These are phyloP conservation scores for Gynostemma pentaphyllum DNA, from an alignment of 306 rosid species.

Conservation along the genomic window DNA sequence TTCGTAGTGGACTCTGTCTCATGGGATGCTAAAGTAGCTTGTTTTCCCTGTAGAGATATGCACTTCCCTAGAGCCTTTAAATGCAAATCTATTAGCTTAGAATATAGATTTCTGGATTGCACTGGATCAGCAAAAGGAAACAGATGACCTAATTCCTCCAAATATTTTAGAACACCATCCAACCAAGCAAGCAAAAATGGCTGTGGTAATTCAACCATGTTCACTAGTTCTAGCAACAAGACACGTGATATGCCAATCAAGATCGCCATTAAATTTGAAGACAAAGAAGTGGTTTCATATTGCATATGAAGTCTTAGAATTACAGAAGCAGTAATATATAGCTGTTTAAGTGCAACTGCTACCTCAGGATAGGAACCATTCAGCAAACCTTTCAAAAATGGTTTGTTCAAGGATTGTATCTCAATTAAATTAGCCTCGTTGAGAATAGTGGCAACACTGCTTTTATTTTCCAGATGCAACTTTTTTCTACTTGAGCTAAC, in stretches of 20 bases:
- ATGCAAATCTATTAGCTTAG: slow-evolving; percentile 46
- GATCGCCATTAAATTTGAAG: slow-evolving; percentile 34
- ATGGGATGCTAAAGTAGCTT: slow-evolving; percentile 58
- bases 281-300: slow-evolving; percentile 25
- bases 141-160: slow-evolving; percentile 58
- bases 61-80: slow-evolving; percentile 68
- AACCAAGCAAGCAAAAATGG: slow-evolving; percentile 57
- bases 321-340: slow-evolving; percentile 53
- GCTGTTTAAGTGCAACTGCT: slow-evolving; percentile 59
- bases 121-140: slow-evolving; percentile 52
- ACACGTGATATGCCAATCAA: slow-evolving; percentile 42
- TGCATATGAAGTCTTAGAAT: slow-evolving; percentile 55
- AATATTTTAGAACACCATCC: slow-evolving; percentile 63
- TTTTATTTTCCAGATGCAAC: slow-evolving; percentile 20
- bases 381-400: slow-evolving; percentile 47
- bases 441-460: slow-evolving; percentile 33
- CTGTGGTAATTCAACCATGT: slow-evolving; percentile 47
- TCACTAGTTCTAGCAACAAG: slow-evolving; percentile 49
- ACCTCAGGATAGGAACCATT: slow-evolving; percentile 49
- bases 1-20: slow-evolving; percentile 56
- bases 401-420: slow-evolving; percentile 33
- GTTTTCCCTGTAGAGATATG: slow-evolving; percentile 69
- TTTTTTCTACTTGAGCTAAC: slow-evolving; percentile 18
- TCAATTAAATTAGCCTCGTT: slow-evolving; percentile 34
- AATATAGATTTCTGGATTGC: slow-evolving; percentile 40